These are phyloP conservation scores for Pleurotus djamor DNA, from an alignment of 768 basidiomycete species.

Conservation along the genomic window DNA sequence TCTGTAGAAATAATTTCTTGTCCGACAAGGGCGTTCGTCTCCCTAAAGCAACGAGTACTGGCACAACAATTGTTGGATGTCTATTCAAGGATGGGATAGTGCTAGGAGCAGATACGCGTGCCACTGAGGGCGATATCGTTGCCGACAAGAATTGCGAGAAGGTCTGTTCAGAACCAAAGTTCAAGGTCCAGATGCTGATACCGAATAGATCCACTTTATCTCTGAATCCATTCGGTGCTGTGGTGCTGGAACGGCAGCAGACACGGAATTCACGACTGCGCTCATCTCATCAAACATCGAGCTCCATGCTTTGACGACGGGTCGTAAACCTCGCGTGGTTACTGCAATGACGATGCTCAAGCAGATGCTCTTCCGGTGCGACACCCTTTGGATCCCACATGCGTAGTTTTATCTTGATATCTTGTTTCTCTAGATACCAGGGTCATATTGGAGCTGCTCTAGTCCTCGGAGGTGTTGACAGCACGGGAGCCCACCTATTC, in stretches of 20 bases:
- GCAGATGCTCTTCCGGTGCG: conserved; percentile 89
- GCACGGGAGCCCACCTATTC: conserved; percentile 92
- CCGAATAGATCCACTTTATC: conserved; percentile 89
- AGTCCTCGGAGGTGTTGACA: conserved; percentile 95
- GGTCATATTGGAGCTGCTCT: conserved; percentile 94
- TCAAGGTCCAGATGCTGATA: background rate
- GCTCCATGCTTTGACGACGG: conserved; percentile 86
- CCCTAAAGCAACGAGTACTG: conserved; percentile 88
- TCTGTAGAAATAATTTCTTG: conserved; percentile 68
- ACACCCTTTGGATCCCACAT: background rate
- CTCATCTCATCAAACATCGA: conserved; percentile 96
- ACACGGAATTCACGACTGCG: conserved; percentile 93
- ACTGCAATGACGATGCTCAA: conserved; percentile 99
- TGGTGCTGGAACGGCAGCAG: conserved; percentile 98
- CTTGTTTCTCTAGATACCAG: conserved; percentile 62
- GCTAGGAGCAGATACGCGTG: conserved; percentile 94
- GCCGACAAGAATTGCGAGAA: conserved; percentile 99
- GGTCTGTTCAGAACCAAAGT: conserved; percentile 42
- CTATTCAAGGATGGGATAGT: conserved; percentile 91
- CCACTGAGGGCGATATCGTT: conserved; percentile 92
- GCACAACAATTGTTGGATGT: conserved; percentile 98
- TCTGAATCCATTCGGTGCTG: conserved; percentile 95
- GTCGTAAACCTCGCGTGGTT: conserved; percentile 89
- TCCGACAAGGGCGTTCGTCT: conserved; percentile 65
- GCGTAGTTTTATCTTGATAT: background rate